phyloP scores from a whole-genome alignment of 179 eudicot species.

The Gypsophila paniculata region DNA sequence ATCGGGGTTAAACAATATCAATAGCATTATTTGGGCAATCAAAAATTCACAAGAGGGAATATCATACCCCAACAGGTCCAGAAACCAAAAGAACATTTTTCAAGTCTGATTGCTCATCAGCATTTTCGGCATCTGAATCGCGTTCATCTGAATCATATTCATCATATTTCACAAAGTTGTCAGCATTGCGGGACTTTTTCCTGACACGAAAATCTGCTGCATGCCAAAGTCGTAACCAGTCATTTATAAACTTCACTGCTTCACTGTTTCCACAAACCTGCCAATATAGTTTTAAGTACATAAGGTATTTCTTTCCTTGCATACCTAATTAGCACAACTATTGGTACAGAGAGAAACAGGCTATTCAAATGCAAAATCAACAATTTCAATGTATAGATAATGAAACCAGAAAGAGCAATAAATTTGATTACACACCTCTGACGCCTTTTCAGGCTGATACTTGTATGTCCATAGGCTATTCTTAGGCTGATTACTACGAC shows the following conservation, averaged over 20 bases:
- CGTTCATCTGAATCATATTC: conserved; percentile 39
- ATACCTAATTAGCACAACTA: background rate
- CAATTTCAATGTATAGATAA: background rate
- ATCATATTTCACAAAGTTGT: conserved; percentile 34
- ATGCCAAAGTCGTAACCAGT: conserved; percentile 84
- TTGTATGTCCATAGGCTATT: conserved; percentile 88
- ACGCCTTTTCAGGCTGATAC: conserved; percentile 79
- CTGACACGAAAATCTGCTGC: conserved; percentile 43
- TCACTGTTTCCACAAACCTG: conserved; percentile 91
- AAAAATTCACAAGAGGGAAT: background rate
- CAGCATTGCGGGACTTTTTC: conserved; percentile 31
- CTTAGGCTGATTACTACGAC: conserved; percentile 43
- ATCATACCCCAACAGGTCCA: conserved; percentile 96
- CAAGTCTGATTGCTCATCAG: conserved; percentile 43
- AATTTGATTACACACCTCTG: conserved; percentile 50
- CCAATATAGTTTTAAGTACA: conserved; percentile 21
- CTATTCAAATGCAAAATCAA: background rate
- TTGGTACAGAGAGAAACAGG: background rate
- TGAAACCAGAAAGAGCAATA: conserved; percentile 5
- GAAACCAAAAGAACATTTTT: conserved; percentile 85
- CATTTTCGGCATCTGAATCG: conserved; percentile 47
- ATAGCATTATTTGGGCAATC: background rate
- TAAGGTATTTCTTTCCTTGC: background rate
- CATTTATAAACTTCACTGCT: conserved; percentile 63
- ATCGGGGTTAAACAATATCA: background rate